These are phyloP conservation scores for Bidens hawaiensis DNA, from an alignment of 140 eudicot species.

Conservation along the genomic window DNA sequence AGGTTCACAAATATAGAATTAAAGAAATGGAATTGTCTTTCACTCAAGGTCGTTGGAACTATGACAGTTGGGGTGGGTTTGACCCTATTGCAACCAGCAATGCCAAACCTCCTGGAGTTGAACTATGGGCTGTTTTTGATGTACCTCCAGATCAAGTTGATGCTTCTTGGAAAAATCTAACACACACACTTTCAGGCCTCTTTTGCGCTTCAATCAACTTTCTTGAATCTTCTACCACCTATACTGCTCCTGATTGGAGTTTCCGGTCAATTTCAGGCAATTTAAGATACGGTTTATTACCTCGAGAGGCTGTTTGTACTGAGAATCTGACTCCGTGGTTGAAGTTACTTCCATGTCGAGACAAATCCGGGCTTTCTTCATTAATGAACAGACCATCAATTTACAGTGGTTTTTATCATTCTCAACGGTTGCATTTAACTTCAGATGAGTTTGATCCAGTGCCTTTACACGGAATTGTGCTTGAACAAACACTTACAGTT, in stretches of 20 bases:
- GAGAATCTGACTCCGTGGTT: constrained; percentile 98
- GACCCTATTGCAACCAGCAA: constrained; percentile 77
- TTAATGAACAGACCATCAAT: constrained; percentile 93
- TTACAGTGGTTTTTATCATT: constrained; percentile 88
- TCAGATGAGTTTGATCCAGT: constrained; percentile 50
- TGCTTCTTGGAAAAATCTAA: constrained; percentile 87
- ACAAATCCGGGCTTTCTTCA: constrained; percentile 81
- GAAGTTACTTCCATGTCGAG: constrained; percentile 92
- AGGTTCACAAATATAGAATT: constrained; percentile 79
- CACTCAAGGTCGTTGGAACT: constrained; percentile 99
- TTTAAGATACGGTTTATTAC: constrained; percentile 81
- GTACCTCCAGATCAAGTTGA: constrained; percentile 73
- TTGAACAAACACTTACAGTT: constrained; percentile 84
- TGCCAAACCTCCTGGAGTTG: constrained; percentile 99
- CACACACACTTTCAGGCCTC: constrained; percentile 98
- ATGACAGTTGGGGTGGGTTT: constrained; percentile 96
- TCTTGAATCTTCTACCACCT: constrained; percentile 80
- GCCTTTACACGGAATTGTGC: constrained; percentile 47
- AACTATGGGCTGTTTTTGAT: constrained; percentile 93
- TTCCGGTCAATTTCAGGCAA: constrained; percentile 56
- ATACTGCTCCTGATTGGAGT: constrained; percentile 85
- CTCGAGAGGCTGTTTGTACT: constrained; percentile 98
- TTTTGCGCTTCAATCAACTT: constrained; percentile 97
- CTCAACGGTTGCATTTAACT: constrained; percentile 78
- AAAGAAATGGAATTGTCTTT: constrained; percentile 92